Evolutionary conservation across 192 early-diverging fungal species (phyloP).

Genomic region (Geosiphon pyriformis): DNA sequence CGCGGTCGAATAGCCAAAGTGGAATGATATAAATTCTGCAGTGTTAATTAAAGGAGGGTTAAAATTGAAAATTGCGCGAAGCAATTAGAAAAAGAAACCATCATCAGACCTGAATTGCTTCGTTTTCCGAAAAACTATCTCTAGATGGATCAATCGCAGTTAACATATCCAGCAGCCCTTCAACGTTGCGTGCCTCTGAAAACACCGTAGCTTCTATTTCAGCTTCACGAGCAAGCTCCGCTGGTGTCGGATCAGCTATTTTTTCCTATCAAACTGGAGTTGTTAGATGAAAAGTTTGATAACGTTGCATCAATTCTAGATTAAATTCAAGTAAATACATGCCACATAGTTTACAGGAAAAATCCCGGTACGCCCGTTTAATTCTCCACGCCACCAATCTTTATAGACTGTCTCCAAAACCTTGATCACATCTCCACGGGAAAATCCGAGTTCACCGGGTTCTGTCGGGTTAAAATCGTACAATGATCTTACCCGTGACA

Average conservation of each 20-base stretch:
- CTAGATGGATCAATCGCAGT: slow-evolving; percentile 69
- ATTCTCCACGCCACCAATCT: slow-evolving; percentile 98
- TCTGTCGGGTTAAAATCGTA: slow-evolving; percentile 93
- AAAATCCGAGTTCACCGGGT: slow-evolving; percentile 85
- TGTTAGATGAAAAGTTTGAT: no score
- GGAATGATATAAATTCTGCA: slow-evolving; percentile 65
- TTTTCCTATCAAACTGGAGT: slow-evolving; percentile 52
- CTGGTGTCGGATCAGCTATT: slow-evolving; percentile 53
- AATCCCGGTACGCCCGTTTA: slow-evolving; percentile 83
- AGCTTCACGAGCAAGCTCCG: slow-evolving; percentile 47
- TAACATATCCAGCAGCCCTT: slow-evolving; percentile 70
- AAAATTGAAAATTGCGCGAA: neutral
- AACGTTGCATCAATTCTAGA: no score
- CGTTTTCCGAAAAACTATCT: slow-evolving; percentile 87
- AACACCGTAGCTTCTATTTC: slow-evolving; percentile 67
- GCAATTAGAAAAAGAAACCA: neutral
- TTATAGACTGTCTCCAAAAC: slow-evolving; percentile 92
- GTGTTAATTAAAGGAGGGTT: neutral
- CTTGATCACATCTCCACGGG: slow-evolving; percentile 79
- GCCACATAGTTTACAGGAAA: slow-evolving; percentile 97
- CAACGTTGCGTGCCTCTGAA: slow-evolving; percentile 66
- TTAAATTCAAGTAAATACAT: slow-evolving; percentile 28
- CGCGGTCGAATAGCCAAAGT: slow-evolving; percentile 81
- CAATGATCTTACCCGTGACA: slow-evolving; percentile 83
- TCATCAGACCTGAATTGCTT: slow-evolving; percentile 68